These are phyloP conservation scores for Ogataea hybrid DNA, from an alignment of 1,139 yeast genomes.

Conservation along the genomic window DNA sequence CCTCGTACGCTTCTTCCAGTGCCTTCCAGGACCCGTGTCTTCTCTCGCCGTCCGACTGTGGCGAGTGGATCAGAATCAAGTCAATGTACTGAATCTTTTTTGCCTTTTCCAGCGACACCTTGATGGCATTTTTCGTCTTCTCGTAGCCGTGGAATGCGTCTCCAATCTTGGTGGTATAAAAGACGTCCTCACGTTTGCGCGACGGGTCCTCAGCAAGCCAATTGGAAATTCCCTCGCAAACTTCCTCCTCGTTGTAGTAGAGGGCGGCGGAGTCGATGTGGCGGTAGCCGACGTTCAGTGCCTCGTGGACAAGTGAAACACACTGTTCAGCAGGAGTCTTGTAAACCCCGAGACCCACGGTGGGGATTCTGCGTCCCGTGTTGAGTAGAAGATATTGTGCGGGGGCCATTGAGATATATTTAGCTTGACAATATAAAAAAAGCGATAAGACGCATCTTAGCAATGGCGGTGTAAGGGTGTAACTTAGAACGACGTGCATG, in stretches of 20 bases:
- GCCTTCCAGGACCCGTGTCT: constrained; percentile 45
- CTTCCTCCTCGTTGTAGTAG: constrained; percentile 59
- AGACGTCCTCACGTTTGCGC: constrained; percentile 35
- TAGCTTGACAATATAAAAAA: not conserved
- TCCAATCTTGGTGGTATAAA: constrained; percentile 38
- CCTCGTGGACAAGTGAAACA: constrained; percentile 43
- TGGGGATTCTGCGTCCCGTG: constrained; percentile 49
- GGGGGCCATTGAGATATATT: not conserved
- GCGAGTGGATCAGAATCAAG: constrained; percentile 41
- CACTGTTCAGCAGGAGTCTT: constrained; percentile 41
- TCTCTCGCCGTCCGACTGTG: constrained; percentile 35
- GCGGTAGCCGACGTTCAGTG: constrained; percentile 64
- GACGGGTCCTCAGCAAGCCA: constrained; percentile 39
- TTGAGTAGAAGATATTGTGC: constrained; percentile 24
- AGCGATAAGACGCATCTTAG: not conserved
- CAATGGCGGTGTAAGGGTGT: no score
- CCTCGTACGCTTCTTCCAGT: constrained; percentile 39
- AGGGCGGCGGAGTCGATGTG: constrained; percentile 63
- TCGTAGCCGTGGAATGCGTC: constrained; percentile 41
- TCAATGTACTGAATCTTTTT: constrained; percentile 42
- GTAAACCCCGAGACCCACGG: constrained; percentile 60
- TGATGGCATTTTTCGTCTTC: constrained; percentile 37
- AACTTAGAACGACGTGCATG: no score
- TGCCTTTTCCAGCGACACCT: constrained; percentile 37
- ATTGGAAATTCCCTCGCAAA: constrained; percentile 46